phyloP scores from a whole-genome alignment of 2,329 filamentous ascomycete species.

The Fusarium denticulatum region DNA sequence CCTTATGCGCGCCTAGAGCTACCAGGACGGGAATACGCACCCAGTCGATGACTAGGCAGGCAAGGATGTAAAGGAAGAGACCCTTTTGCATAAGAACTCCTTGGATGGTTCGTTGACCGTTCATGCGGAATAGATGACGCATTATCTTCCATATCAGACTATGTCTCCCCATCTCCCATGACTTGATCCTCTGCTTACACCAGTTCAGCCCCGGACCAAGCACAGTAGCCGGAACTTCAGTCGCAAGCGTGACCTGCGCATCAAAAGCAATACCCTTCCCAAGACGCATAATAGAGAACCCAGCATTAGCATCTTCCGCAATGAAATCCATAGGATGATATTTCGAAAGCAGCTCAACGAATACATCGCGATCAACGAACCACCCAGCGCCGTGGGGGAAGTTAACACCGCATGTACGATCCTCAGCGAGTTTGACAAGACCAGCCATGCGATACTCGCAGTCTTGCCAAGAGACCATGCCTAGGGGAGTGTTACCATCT shows the following conservation, averaged over 20 bases:
- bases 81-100: neutral
- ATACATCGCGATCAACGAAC: conserved; percentile 3
- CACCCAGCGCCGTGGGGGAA: neutral
- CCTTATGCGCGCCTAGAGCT: neutral
- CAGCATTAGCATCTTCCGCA: neutral
- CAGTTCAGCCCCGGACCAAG: conserved; percentile 27
- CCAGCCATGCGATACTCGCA: conserved; percentile 4
- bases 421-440: neutral
- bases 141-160: conserved; percentile 14
- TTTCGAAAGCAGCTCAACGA: neutral
- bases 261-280: neutral
- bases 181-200: conserved; percentile 33
- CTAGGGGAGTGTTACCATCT: neutral
- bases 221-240: neutral
- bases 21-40: neutral
- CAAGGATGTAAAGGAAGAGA: neutral
- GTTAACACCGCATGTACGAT: neutral
- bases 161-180: conserved; percentile 32
- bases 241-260: neutral
- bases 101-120: neutral
- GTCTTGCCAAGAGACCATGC: conserved; percentile 5
- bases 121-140: neutral
- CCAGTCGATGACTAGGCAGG: neutral
- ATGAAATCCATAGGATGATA: conserved; percentile 9
- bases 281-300: conserved; percentile 2